These are phyloP conservation scores for Chrysoporthe deuterocubensis DNA, from an alignment of 2,329 filamentous ascomycete genomes.

Conservation along the genomic window DNA sequence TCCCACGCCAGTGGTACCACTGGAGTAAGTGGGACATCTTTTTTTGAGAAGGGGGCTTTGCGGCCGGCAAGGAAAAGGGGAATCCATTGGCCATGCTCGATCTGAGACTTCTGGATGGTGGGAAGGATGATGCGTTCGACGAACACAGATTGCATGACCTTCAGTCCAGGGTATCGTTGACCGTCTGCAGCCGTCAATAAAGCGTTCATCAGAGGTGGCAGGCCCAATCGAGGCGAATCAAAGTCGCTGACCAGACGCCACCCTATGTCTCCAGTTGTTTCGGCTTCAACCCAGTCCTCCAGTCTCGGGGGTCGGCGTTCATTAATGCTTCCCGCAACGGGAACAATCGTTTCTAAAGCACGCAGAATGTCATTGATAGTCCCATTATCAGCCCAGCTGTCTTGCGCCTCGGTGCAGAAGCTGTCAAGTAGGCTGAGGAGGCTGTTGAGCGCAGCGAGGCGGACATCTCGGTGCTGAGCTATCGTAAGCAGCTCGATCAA, in stretches of 20 bases:
- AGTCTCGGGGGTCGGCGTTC: conserved; percentile 9
- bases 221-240: not conserved
- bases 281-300: conserved; percentile 18
- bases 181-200: conserved; percentile 1
- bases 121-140: conserved; percentile 15
- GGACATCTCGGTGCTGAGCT: conserved; percentile 22
- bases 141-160: conserved; percentile 5
- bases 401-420: conserved; percentile 2
- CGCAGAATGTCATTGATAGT: conserved; percentile 12
- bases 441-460: conserved; percentile 22
- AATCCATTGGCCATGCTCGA: conserved; percentile 16
- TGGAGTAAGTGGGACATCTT: conserved; percentile 3
- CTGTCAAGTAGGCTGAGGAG: conserved; percentile 18
- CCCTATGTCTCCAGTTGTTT: conserved; percentile 1
- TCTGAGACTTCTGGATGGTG: conserved; percentile 13
- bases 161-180: not conserved
- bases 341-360: conserved; percentile 12
- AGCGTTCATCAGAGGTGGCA: conserved; percentile 18
- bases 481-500: conserved; percentile 20
- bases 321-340: conserved; percentile 23
- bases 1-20: not conserved
- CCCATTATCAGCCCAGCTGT: not conserved
- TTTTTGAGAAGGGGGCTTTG: conserved; percentile 1
- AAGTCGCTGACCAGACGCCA: conserved; percentile 12
- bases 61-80: conserved; percentile 18